Evolutionary conservation across 139 green algal genomes (phyloP), one percentile per base, ranked within the genome.

Genomic region (Chlorella ohadii): DNA sequence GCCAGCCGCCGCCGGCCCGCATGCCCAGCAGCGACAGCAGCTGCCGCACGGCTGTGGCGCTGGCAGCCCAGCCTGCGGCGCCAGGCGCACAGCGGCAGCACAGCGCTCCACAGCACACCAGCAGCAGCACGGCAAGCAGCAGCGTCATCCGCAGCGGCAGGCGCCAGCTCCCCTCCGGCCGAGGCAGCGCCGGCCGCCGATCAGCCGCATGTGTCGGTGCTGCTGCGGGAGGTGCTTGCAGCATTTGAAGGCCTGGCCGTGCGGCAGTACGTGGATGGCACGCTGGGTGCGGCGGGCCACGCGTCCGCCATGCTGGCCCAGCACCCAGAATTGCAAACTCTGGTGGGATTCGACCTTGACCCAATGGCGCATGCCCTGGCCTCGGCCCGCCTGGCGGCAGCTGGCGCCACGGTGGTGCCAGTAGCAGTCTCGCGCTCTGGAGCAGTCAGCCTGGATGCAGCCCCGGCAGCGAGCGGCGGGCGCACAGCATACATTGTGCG

Each of bases 281-380:
- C 96, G 0, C 85, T 98, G 22, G 96, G 96, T 3, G 94, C 95
- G 27, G 96, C 89, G 13, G 96, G 96, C 0, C 96, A 99, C 84
- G 90, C 95, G 0, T 31, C 67, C 22, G 91, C 80, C 2, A 75
- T 99, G 33, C 44, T 95, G 22, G 16, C 76, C 4, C 73, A 79
- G 1, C 96, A 99, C 82, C 90, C 91, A 74, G 95, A 98, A 86
- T 64, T 98, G 79, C 16, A 84, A 23, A 81, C 68, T 0, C 80
- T 97, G 27, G 78, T 98, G 22, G 95, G 95, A 19, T 91, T 99
- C 36, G 96, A 99, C 85, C 77, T 95, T 4, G 96, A 99, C 86
- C 90, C 93, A 4, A 86, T 79, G 0, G 96, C 96, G 0, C 95
- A 95, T 39, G 55, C 28, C 9, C 81, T 98, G 7, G 96, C 96